A percentile compares a stretch with the other conserved stretches of the same genome.
Evolutionary conservation across 2,329 filamentous ascomycete genomes (phyloP).

Genomic region (Plenodomus tracheiphilus): DNA sequence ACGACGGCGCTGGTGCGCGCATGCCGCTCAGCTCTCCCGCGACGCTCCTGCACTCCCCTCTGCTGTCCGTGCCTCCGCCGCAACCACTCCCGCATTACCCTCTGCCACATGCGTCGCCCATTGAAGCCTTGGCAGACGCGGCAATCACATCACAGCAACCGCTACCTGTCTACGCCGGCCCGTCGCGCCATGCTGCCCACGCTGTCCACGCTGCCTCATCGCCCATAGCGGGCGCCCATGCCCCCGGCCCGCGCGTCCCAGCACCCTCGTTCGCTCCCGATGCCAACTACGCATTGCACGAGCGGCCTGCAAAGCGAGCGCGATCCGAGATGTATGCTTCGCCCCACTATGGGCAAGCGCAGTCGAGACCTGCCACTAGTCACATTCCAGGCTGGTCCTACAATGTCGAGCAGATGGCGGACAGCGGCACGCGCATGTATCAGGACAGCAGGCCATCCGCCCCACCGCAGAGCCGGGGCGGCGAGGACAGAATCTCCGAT

Average conservation of each 20-base stretch:
- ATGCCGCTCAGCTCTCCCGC: conserved; percentile 13
- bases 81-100: conserved; percentile 22
- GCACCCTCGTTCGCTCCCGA: conserved; percentile 23
- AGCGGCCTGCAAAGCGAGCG: conserved; percentile 62
- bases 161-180: conserved; percentile 36
- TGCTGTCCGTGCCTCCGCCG: conserved; percentile 28
- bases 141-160: conserved; percentile 42
- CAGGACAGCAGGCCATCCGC: conserved; percentile 16
- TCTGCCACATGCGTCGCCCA: conserved; percentile 41
- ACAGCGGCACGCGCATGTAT: conserved; percentile 39
- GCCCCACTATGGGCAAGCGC: conserved; percentile 40
- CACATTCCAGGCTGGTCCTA: conserved; percentile 47
- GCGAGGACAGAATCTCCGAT: conserved; percentile 45
- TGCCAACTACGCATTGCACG: conserved; percentile 27
- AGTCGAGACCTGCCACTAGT: conserved; percentile 52
- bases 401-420: conserved; percentile 45
- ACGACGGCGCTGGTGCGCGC: conserved; percentile 11
- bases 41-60: conserved; percentile 17
- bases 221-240: conserved; percentile 22
- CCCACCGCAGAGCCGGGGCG: conserved; percentile 36
- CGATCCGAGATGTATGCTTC: conserved; percentile 61
- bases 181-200: conserved; percentile 26
- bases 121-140: conserved; percentile 50
- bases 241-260: conserved; percentile 24
- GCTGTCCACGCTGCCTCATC: conserved; percentile 21